Percentiles rank a stretch among this genome's conserved stretches.
phyloP scores from a whole-genome alignment of 1,284 basidiomycete species.

The Volvariella surrecta region DNA sequence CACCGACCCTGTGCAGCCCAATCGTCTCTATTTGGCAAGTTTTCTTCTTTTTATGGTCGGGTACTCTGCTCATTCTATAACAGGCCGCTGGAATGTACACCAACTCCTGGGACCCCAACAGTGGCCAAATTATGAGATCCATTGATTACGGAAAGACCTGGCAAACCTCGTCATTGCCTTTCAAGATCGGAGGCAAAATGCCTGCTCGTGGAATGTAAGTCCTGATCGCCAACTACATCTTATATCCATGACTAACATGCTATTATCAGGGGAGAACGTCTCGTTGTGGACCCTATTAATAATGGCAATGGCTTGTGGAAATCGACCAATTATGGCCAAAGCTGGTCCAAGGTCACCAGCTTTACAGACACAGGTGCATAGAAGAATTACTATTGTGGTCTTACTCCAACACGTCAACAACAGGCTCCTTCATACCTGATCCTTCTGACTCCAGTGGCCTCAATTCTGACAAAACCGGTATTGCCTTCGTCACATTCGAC shows the following conservation, averaged over 20 bases:
- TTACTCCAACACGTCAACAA: background rate
- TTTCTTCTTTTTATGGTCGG: background rate
- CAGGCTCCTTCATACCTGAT: constrained; percentile 49
- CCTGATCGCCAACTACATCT: constrained; percentile 2
- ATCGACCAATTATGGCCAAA: constrained; percentile 46
- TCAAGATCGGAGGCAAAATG: constrained; percentile 66
- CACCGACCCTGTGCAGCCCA: constrained; percentile 49
- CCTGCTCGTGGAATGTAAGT: constrained; percentile 48
- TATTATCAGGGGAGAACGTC: constrained; percentile 38
- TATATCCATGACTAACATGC: constrained; percentile 3
- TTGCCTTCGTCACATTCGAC: constrained; percentile 63
- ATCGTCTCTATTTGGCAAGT: constrained; percentile 42
- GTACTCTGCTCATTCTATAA: background rate
- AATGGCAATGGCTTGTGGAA: constrained; percentile 62
- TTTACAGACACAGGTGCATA: constrained; percentile 45
- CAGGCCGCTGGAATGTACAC: constrained; percentile 60
- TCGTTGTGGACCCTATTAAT: constrained; percentile 54
- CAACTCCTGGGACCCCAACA: constrained; percentile 57
- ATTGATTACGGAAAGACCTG: constrained; percentile 49
- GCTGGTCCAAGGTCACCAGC: constrained; percentile 47
- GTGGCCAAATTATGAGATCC: constrained; percentile 57
- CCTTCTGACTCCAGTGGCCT: constrained; percentile 46
- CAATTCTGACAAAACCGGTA: constrained; percentile 44
- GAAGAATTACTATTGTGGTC: background rate
- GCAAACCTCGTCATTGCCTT: constrained; percentile 40